These are phyloP conservation scores for Hemisphaericaspora subhashii DNA, from an alignment of 1,139 yeast species.

Conservation along the genomic window DNA sequence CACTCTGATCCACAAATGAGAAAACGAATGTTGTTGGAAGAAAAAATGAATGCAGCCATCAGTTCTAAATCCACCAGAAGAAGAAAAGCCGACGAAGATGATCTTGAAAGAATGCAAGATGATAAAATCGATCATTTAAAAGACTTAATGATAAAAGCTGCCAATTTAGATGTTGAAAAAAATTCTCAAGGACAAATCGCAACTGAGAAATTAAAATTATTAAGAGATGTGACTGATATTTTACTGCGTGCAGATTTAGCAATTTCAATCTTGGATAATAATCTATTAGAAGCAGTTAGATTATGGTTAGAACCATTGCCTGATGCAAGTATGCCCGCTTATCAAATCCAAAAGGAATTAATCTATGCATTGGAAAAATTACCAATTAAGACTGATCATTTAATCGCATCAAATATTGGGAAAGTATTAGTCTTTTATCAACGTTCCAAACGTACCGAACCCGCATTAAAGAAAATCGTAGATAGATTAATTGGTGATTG, in stretches of 20 bases:
- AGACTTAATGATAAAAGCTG: slow-evolving; percentile 91
- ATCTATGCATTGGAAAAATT: slow-evolving; percentile 71
- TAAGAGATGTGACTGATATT: slow-evolving; percentile 75
- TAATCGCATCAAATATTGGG: slow-evolving; percentile 93
- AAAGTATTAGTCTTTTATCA: slow-evolving; percentile 93
- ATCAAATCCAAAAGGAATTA: slow-evolving; percentile 88
- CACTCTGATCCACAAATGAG: slow-evolving; percentile 43
- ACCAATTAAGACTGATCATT: slow-evolving; percentile 93
- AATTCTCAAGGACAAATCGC: slow-evolving; percentile 78
- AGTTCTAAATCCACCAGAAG: slow-evolving; percentile 62
- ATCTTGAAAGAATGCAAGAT: slow-evolving; percentile 92
- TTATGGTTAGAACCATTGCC: slow-evolving; percentile 98
- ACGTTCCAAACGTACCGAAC: slow-evolving; percentile 86
- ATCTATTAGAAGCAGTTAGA: slow-evolving; percentile 87
- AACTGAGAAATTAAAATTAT: slow-evolving; percentile 76
- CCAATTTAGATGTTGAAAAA: slow-evolving; percentile 85
- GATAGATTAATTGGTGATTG: slow-evolving; percentile 92
- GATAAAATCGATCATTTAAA: slow-evolving; percentile 80
- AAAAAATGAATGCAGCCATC: slow-evolving; percentile 73
- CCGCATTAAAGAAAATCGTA: slow-evolving; percentile 79
- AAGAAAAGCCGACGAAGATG: slow-evolving; percentile 79
- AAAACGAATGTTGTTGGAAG: slow-evolving; percentile 78
- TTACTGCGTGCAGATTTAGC: slow-evolving; percentile 82
- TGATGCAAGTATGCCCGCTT: slow-evolving; percentile 95
- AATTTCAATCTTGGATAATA: slow-evolving; percentile 91